Evolutionary conservation across 768 basidiomycete species (phyloP).

Genomic region (Kwoniella shandongensis): DNA sequence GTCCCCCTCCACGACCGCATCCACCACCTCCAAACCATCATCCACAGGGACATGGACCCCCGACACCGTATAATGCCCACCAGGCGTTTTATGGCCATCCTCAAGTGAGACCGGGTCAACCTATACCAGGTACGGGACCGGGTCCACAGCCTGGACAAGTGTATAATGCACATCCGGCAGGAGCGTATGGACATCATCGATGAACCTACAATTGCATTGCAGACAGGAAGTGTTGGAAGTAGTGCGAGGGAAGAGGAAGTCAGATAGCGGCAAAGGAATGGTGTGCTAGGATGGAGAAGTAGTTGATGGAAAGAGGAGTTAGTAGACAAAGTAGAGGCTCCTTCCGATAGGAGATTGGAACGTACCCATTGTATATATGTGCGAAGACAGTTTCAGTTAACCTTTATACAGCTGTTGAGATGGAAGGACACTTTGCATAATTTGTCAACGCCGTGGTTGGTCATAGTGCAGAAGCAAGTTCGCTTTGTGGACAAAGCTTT

Average conservation of each 20-base stretch:
- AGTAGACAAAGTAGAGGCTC: too few species aligned
- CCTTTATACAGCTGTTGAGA: too few species aligned
- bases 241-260: too few species aligned
- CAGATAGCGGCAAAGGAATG: not conserved
- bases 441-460: too few species aligned
- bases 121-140: constrained; percentile 8
- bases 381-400: too few species aligned
- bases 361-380: too few species aligned
- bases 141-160: constrained; percentile 18
- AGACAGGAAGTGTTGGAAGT: too few species aligned
- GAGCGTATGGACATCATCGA: constrained; percentile 19
- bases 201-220: not conserved
- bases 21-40: not conserved
- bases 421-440: too few species aligned
- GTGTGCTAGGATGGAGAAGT: not conserved
- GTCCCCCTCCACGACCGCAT: constrained; percentile 6
- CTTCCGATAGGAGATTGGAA: too few species aligned
- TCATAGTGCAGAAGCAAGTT: too few species aligned
- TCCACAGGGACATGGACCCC: constrained; percentile 4
- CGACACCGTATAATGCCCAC: constrained; percentile 4
- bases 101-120: constrained; percentile 3
- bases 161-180: constrained; percentile 12
- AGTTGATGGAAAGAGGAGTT: too few species aligned
- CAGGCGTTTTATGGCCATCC: constrained; percentile 17
- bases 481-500: too few species aligned